Evolutionary conservation across 1,284 basidiomycete genomes (phyloP).

Genomic region (Irpex lacteus): DNA sequence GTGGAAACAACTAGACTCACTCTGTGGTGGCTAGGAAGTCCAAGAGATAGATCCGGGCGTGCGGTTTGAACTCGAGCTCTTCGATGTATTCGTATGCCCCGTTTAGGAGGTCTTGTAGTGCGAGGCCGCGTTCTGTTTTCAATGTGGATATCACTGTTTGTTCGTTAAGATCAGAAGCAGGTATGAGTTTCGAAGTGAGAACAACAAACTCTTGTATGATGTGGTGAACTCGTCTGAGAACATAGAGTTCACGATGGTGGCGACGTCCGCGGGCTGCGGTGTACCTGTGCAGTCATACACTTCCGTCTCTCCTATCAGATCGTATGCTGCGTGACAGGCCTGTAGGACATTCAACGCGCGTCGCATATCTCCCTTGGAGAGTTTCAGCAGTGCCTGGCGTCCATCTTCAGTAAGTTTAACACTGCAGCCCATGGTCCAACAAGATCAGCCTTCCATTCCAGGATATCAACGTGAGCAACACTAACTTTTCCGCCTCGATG

Average conservation of each 20-base stretch:
- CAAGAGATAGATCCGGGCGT: constrained; percentile 87
- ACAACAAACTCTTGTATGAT: constrained; percentile 72
- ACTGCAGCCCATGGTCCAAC: constrained; percentile 37
- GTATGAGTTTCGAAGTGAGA: background rate
- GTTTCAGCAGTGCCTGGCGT: constrained; percentile 84
- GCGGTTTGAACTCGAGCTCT: constrained; percentile 81
- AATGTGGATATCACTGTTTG: constrained; percentile 78
- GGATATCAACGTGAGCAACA: constrained; percentile 9
- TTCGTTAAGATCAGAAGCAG: background rate
- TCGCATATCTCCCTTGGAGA: constrained; percentile 97
- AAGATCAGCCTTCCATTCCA: too few species aligned
- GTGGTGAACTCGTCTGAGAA: constrained; percentile 95
- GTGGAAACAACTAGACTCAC: too few species aligned
- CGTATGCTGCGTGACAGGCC: constrained; percentile 97
- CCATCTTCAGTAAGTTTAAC: constrained; percentile 88
- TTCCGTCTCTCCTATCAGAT: constrained; percentile 83
- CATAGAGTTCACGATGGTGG: constrained; percentile 94
- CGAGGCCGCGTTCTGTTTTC: constrained; percentile 91
- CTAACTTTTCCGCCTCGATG: constrained; percentile 83
- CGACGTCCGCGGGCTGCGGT: constrained; percentile 93
- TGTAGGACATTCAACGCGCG: constrained; percentile 95
- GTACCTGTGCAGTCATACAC: constrained; percentile 97
- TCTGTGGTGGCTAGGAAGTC: constrained; percentile 90
- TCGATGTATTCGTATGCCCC: constrained; percentile 92
- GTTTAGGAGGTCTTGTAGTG: constrained; percentile 92